These are phyloP conservation scores for Rhododendron ferrugineum DNA, from an alignment of 148 eudicot genomes.

Conservation along the genomic window DNA sequence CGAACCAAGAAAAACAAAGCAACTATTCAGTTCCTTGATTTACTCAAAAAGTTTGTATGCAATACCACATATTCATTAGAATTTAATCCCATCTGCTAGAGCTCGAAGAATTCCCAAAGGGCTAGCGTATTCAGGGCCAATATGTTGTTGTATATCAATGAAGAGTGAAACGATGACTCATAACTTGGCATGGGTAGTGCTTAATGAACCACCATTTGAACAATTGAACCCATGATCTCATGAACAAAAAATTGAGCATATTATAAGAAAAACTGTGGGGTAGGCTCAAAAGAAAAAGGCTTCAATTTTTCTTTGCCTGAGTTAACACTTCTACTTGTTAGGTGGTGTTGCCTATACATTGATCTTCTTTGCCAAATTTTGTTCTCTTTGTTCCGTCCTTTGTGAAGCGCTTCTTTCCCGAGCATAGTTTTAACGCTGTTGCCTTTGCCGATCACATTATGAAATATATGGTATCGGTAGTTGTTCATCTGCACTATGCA, in stretches of 20 bases:
- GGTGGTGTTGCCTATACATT: neutral
- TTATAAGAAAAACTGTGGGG: neutral
- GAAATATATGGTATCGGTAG: neutral
- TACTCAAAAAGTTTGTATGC: neutral
- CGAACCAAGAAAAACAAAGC: neutral
- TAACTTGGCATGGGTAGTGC: neutral
- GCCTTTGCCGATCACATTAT: neutral
- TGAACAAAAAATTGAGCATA: neutral
- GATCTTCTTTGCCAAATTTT: neutral
- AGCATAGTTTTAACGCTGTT: neutral
- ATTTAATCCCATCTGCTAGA: neutral
- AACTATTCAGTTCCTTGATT: neutral
- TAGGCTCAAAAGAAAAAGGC: neutral
- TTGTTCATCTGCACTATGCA: neutral
- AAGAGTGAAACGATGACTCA: neutral
- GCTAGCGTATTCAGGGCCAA: too few relatives aligned
- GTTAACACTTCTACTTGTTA: neutral
- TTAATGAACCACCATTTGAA: neutral
- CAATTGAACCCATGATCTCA: neutral
- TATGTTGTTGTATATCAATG: neutral
- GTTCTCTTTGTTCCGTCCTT: neutral
- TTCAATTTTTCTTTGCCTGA: neutral
- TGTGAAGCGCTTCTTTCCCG: neutral
- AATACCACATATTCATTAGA: neutral
- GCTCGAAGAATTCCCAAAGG: too few relatives aligned